Conservation (phyloP, 2,329 filamentous ascomycete genomes). For the Fusarium citri region DNA sequence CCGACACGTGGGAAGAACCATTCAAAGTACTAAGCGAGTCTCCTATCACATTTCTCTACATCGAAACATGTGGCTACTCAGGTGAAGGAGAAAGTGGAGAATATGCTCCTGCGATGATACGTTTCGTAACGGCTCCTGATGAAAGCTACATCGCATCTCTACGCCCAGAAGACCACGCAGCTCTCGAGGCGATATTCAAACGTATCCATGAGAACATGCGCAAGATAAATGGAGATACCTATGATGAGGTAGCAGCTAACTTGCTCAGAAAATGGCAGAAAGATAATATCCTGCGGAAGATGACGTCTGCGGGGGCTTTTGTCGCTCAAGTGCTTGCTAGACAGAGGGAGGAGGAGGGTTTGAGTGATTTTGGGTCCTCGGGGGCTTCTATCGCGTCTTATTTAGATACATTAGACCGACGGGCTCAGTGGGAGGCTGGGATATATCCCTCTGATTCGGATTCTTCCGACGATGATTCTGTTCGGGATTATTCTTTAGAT, state of each 20-base stretch:
- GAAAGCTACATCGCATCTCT: background rate
- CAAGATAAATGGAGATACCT: background rate
- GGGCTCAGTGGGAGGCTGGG: background rate
- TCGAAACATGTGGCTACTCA: slow-evolving; percentile 1
- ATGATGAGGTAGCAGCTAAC: background rate
- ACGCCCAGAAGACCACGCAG: background rate
- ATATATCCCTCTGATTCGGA: background rate
- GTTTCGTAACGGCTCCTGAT: background rate
- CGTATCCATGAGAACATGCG: background rate
- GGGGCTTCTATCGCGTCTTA: background rate
- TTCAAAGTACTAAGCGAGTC: background rate
- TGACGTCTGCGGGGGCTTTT: background rate
- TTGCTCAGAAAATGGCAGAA: background rate
- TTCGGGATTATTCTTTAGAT: background rate
- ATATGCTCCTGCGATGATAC: fast-evolving
- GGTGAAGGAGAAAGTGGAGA: background rate
- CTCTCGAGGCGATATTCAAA: background rate
- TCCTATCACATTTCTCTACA: background rate
- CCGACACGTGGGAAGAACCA: background rate
- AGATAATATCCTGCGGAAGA: background rate
- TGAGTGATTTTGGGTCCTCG: background rate
- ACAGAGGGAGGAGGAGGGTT: background rate
- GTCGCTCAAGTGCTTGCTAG: background rate
- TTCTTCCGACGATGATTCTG: background rate
- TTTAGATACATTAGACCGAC: background rate